A percentile compares a stretch with the other conserved stretches of the same genome.
These are phyloP conservation scores for Candolleomyces eurysporus DNA, from an alignment of 768 basidiomycete species.

Conservation along the genomic window DNA sequence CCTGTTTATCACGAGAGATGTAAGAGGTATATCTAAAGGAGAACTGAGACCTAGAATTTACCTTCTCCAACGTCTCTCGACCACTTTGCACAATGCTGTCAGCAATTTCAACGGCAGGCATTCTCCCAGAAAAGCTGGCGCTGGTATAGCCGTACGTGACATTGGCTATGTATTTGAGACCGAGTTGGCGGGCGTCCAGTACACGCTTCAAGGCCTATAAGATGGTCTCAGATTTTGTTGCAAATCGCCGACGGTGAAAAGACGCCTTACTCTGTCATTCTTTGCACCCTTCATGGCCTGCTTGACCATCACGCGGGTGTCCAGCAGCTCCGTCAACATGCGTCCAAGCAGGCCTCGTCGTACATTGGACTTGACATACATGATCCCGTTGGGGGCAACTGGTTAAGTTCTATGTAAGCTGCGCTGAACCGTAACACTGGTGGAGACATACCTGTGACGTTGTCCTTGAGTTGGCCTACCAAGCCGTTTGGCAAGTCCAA, in stretches of 20 bases:
- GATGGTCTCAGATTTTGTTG: neutral
- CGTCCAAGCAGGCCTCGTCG: constrained; percentile 83
- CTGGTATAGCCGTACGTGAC: constrained; percentile 96
- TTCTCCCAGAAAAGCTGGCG: constrained; percentile 92
- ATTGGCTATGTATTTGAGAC: constrained; percentile 92
- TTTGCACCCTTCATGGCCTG: constrained; percentile 86
- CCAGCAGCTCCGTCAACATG: constrained; percentile 90
- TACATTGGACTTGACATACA: constrained; percentile 85
- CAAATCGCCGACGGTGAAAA: neutral
- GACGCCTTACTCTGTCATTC: constrained; percentile 63
- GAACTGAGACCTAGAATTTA: constrained; percentile 21
- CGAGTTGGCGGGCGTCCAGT: constrained; percentile 87
- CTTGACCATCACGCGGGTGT: constrained; percentile 98
- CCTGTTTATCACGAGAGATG: constrained; percentile 42
- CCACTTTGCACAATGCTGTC: constrained; percentile 98
- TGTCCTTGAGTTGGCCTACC: constrained; percentile 65
- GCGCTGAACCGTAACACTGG: neutral
- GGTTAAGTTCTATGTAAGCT: neutral
- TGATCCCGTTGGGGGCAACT: constrained; percentile 96
- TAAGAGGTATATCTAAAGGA: neutral
- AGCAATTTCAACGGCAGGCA: constrained; percentile 98
- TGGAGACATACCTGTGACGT: constrained; percentile 64
- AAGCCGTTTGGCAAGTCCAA: constrained; percentile 66
- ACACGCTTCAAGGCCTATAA: constrained; percentile 68
- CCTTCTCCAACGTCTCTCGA: constrained; percentile 93